Evolutionary conservation across 2,329 filamentous ascomycete species (phyloP), one percentile per base, ranked within the genome.

Genomic region (Helotiales sp.): DNA sequence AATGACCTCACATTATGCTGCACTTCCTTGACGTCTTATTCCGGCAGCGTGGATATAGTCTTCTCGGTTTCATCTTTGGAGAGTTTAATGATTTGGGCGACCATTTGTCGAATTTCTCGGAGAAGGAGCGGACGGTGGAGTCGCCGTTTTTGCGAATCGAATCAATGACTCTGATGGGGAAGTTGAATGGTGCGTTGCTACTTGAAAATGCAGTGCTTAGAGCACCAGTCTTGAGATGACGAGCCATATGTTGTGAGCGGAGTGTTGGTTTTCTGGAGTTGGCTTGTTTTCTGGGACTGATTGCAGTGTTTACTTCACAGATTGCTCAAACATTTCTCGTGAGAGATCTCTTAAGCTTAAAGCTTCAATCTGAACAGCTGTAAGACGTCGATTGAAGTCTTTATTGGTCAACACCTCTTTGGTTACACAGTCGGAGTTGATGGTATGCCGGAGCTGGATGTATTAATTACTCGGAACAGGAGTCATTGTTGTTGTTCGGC

Each of bases 41-140:
- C 70, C 0, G 82, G 78, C 0, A 84, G 80, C 17, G 77, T 74
- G 1, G 80, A 73, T n/a, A 86, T 82, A 43, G 79, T 77, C 1
- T 79, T 74, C 11, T 82, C 74, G 45, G 86, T 85, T 20, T 85
- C 77, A 0, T 70, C 70, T 2, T 75, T 63, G 0, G 82, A 83
- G 3, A 86, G 79, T 67, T 81, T 83, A 85, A 86, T 0, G 79
- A 80, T 0, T 73, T 40, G 0, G 84, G 84, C 1, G 79, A 79
- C 84, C 85, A 87, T 65, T 82, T 82, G 73, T 86, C 84, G 65
- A 86, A 87, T 68, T 84, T 83, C 62, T 84, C 80, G 0, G 81
- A 84, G 73, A 85, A 86, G 0, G 70, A 72, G 1, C 82, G 77
- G 3, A 86, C 83, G 0, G 84, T 83, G 0, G 72, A 68, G 65